A percentile compares a stretch with the other conserved stretches of the same genome.
These are phyloP conservation scores for Alternaria longipes DNA, from an alignment of 2,329 filamentous ascomycete species.

Conservation along the genomic window DNA sequence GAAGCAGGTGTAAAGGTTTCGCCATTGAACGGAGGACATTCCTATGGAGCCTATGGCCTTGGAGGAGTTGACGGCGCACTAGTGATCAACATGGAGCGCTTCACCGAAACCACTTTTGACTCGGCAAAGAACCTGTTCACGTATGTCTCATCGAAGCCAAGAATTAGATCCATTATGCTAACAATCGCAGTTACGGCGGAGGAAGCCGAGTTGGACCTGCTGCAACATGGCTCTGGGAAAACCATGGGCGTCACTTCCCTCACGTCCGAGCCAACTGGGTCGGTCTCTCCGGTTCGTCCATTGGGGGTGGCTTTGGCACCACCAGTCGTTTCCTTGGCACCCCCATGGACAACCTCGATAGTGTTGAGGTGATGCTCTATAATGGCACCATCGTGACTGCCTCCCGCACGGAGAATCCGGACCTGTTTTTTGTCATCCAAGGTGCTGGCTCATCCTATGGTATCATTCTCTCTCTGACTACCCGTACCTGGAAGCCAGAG, in stretches of 20 bases:
- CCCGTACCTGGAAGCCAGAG: constrained; percentile 25
- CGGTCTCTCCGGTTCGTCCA: constrained; percentile 24
- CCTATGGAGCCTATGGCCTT: constrained; percentile 27
- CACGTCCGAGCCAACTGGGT: constrained; percentile 28
- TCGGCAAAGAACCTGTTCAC: constrained; percentile 17
- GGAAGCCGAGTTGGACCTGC: constrained; percentile 27
- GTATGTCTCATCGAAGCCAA: not conserved
- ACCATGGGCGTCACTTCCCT: constrained; percentile 28
- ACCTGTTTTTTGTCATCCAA: constrained; percentile 36
- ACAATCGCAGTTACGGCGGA: constrained; percentile 21
- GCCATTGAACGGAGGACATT: constrained; percentile 24
- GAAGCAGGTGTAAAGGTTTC: constrained; percentile 23
- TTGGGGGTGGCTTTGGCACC: constrained; percentile 27
- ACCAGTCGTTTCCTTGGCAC: constrained; percentile 28
- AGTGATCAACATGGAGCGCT: constrained; percentile 25
- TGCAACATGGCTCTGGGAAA: constrained; percentile 28
- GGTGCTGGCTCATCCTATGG: constrained; percentile 30
- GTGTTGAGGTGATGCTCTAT: constrained; percentile 23
- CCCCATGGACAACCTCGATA: constrained; percentile 26
- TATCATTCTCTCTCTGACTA: constrained; percentile 23
- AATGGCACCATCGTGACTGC: constrained; percentile 31
- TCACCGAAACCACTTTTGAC: constrained; percentile 20
- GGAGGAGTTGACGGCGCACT: constrained; percentile 23
- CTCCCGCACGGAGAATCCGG: constrained; percentile 25
- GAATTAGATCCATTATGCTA: not conserved